A percentile compares a stretch with the other conserved stretches of the same genome.
These are phyloP conservation scores for Filobasidium floriforme DNA, from an alignment of 768 basidiomycete genomes.

Conservation along the genomic window DNA sequence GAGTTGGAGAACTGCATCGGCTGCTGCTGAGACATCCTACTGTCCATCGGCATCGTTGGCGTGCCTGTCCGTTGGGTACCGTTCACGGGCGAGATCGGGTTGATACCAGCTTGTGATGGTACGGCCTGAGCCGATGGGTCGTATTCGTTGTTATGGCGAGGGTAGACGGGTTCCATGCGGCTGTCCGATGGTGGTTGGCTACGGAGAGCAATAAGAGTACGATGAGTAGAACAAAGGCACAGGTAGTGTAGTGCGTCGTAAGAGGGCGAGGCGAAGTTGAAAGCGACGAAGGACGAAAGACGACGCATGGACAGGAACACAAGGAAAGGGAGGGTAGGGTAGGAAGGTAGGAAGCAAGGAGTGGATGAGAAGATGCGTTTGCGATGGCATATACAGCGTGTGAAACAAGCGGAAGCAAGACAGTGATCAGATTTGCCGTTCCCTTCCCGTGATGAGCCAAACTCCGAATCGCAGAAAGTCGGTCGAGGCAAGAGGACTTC, in stretches of 20 bases:
- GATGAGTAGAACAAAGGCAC: neutral
- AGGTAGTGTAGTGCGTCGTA: neutral
- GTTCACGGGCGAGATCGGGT: conserved; percentile 40
- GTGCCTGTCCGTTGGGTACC: conserved; percentile 18
- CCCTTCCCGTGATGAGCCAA: conserved; percentile 9
- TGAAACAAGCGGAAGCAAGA: conserved; percentile 1
- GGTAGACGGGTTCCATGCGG: conserved; percentile 25
- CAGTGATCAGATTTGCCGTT: neutral
- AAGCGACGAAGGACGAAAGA: neutral
- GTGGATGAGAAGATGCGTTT: neutral
- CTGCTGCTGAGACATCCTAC: conserved; percentile 14
- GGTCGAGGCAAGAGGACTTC: conserved; percentile 1
- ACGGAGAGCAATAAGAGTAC: neutral
- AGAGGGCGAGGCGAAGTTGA: neutral
- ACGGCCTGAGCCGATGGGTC: conserved; percentile 38
- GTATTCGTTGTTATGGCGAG: conserved; percentile 26
- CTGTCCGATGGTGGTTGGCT: conserved; percentile 24
- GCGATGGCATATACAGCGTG: neutral
- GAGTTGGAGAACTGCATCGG: conserved; percentile 20
- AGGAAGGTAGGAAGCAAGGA: neutral
- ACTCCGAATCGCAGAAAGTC: conserved; percentile 7
- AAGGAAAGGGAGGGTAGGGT: neutral
- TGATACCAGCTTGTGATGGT: conserved; percentile 36
- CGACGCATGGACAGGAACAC: neutral
- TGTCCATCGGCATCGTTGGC: conserved; percentile 26